These are phyloP conservation scores for Podaxis sp. DNA, from an alignment of 768 basidiomycete genomes.

Conservation along the genomic window DNA sequence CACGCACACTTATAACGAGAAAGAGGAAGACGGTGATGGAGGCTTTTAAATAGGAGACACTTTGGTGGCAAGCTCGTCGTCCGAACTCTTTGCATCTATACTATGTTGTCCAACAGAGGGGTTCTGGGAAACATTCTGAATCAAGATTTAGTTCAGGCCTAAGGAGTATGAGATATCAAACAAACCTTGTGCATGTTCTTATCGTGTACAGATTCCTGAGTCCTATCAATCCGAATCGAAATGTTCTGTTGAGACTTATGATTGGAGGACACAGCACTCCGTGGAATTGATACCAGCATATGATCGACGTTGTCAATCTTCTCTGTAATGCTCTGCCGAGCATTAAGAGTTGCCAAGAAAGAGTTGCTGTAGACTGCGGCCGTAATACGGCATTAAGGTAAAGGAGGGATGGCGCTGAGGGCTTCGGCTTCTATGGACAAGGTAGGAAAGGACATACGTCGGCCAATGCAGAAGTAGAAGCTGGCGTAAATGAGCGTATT, in stretches of 20 bases:
- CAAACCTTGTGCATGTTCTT: not conserved
- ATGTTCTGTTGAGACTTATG: constrained; percentile 25
- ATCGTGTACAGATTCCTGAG: constrained; percentile 19
- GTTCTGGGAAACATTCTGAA: not conserved
- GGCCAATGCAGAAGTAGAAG: constrained; percentile 54
- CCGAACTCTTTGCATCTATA: not conserved
- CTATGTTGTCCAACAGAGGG: not conserved
- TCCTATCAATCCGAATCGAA: constrained; percentile 35
- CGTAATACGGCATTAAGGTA: not conserved
- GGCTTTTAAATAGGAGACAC: not conserved
- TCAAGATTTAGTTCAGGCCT: not conserved
- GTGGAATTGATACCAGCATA: constrained; percentile 32
- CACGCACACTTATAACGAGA: not conserved
- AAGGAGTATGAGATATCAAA: not conserved
- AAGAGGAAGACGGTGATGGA: not conserved
- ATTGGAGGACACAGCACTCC: constrained; percentile 20
- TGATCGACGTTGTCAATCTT: constrained; percentile 28
- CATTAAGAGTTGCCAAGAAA: constrained; percentile 51
- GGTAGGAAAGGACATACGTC: constrained; percentile 34
- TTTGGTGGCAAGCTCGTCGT: not conserved
- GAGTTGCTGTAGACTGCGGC: constrained; percentile 48
- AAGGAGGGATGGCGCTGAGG: not conserved
- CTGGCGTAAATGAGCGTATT: constrained; percentile 44
- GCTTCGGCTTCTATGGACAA: not conserved
- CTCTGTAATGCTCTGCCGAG: constrained; percentile 35